These are phyloP conservation scores for Trichoderma atrobrunneum DNA, from an alignment of 2,329 filamentous ascomycete species.

Conservation along the genomic window DNA sequence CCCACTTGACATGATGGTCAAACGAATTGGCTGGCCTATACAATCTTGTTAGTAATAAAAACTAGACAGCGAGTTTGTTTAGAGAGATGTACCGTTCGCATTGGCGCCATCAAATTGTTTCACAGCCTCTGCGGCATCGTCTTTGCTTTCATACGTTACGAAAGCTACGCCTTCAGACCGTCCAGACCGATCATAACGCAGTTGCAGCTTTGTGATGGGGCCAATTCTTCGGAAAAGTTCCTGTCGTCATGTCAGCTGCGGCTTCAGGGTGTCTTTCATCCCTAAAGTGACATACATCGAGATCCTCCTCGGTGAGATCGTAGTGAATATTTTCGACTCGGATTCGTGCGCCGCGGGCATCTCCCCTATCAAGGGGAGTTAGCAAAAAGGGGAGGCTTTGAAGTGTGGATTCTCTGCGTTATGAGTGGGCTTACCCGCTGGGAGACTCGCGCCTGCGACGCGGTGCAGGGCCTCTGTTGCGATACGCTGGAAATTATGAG, in stretches of 20 bases:
- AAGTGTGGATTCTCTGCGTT: background rate
- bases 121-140: conserved; percentile 72
- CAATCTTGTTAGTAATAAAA: background rate
- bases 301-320: conserved; percentile 79
- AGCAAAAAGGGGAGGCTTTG: background rate
- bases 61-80: background rate
- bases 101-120: conserved; percentile 85
- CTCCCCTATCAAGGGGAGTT: conserved; percentile 36
- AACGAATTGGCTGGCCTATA: conserved; percentile 72
- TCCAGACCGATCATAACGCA: conserved; percentile 83
- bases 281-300: conserved; percentile 56
- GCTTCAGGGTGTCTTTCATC: conserved; percentile 6
- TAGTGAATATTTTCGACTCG: conserved; percentile 90
- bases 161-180: conserved; percentile 83
- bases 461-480: conserved; percentile 39
- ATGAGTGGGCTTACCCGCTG: conserved; percentile 32
- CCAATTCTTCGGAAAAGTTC: conserved; percentile 80
- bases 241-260: conserved; percentile 45
- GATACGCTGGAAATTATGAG: conserved; percentile 36
- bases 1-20: conserved; percentile 61
- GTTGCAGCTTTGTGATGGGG: conserved; percentile 62
- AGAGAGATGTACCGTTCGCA: conserved; percentile 61
- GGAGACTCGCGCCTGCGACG: conserved; percentile 45
- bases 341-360: conserved; percentile 63
- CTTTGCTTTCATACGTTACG: conserved; percentile 70